Evolutionary conservation across 2,329 filamentous ascomycete species (phyloP), one percentile per base, ranked within the genome.

Genomic region (Penicillium sp.): DNA sequence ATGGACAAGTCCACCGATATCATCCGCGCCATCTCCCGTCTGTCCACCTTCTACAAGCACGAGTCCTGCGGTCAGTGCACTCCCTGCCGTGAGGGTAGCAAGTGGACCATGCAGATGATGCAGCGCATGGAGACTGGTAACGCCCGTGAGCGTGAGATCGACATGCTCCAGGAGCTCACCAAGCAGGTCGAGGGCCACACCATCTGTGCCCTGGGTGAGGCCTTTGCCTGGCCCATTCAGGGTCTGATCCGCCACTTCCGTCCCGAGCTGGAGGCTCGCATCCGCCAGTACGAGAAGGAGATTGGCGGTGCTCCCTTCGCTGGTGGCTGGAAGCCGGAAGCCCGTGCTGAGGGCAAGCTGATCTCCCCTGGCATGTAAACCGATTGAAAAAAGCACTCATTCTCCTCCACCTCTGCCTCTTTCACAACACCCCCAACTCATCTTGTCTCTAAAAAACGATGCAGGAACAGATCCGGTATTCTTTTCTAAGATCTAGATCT

Each of bases 81-180:
- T 61, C 95, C 95, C n/a, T 99, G 95, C 86, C 91, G 95, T 77
- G 95, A 99, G 83, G 95, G 95, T 69, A 96, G 91, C 84, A 97
- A 96, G 84, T 99, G 95, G 95, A 97, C 94, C 12, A 91, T 96
- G 81, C 93, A 99, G 85, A 98, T 99, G 80, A 98, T 99, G 95
- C 85, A 91, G 80, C 90, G 95, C 60, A 96, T 99, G 72, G 93
- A 96, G 84, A 91, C 91, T 79, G 95, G 95, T 62, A 88, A 92
- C 80, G 95, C 91, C 63, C 89, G 91, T 65, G 88, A 90, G 79
- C 87, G 95, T 64, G 95, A 99, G 82, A 99, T 99, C 78, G 95
- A 99, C 79, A 99, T 99, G 95, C 87, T 99, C 70, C 95, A 97
- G 83, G 95, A 99, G 84, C 83, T 99, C 71, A 99, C 95, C 66